Conservation (phyloP, 305 asterid species). For the Rubia balearica region DNA sequence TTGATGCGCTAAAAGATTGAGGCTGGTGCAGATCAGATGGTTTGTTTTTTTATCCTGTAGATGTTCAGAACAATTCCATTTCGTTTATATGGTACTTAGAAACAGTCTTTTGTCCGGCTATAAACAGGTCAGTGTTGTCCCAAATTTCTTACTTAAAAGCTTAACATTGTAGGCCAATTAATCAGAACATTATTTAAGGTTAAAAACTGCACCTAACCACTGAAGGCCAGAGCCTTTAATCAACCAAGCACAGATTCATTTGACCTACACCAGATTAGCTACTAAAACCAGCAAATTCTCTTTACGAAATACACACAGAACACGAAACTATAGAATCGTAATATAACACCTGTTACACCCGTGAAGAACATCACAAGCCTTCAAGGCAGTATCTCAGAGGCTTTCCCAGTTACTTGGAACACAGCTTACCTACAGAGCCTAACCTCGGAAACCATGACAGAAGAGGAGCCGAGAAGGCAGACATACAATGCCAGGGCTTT, state of each 20-base stretch:
- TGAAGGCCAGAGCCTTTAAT: not conserved
- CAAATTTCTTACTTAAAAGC: too few species aligned
- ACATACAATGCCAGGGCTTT: not conserved
- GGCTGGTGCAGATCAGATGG: not conserved
- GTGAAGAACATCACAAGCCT: not conserved
- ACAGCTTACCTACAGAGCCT: conserved; percentile 1
- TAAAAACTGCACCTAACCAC: too few species aligned
- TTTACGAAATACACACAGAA: not conserved
- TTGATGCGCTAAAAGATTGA: conserved; percentile 3
- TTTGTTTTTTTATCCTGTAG: not conserved
- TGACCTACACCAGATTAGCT: not conserved
- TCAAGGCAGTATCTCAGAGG: not conserved
- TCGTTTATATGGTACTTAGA: not conserved
- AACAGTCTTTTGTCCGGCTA: not conserved
- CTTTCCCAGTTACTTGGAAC: not conserved
- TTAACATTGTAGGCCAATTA: too few species aligned
- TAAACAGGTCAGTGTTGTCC: not conserved
- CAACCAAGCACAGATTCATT: not conserved
- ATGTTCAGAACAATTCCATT: not conserved
- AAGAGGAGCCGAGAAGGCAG: not conserved
- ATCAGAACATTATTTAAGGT: too few species aligned
- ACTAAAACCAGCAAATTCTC: not conserved
- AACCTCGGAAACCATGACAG: not conserved
- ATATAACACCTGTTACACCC: not conserved
- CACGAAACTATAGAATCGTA: not conserved